Conservation (phyloP, 805 yeast genomes). For the Maudiozyma pseudohumilis region DNA sequence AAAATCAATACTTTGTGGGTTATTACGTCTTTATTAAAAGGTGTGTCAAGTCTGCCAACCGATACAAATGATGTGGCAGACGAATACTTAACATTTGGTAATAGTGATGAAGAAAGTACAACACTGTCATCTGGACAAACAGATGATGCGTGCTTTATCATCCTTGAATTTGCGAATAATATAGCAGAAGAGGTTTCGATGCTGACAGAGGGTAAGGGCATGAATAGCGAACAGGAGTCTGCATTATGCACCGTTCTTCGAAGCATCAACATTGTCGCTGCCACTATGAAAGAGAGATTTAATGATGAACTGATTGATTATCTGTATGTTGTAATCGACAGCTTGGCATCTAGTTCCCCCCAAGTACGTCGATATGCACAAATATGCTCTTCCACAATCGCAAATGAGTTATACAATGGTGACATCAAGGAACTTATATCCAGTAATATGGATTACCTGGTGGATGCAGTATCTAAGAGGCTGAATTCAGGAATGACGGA, state of each 20-base stretch:
- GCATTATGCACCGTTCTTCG: constrained; percentile 13
- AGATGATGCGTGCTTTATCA: constrained; percentile 19
- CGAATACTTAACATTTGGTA: not conserved
- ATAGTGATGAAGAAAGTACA: constrained; percentile 15
- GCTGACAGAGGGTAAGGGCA: constrained; percentile 9
- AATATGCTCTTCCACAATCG: constrained; percentile 40
- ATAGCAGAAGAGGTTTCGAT: constrained; percentile 31
- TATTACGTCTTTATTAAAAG: not conserved
- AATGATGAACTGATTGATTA: constrained; percentile 55
- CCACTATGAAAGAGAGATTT: constrained; percentile 24
- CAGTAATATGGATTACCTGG: constrained; percentile 68
- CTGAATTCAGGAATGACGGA: constrained; percentile 63
- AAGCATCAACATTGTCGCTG: constrained; percentile 12
- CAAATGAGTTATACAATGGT: constrained; percentile 42
- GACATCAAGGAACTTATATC: constrained; percentile 47
- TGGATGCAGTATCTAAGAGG: constrained; percentile 66
- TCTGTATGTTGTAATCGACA: constrained; percentile 63
- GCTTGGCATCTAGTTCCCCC: constrained; percentile 48
- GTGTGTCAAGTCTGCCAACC: constrained; percentile 19
- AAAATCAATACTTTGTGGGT: constrained; percentile 31
- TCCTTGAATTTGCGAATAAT: constrained; percentile 35
- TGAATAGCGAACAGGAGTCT: constrained; percentile 17
- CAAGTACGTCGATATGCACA: constrained; percentile 43
- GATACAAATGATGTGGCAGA: constrained; percentile 8
- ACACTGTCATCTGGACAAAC: constrained; percentile 2